Base-by-base conservation (phyloP, 2,329 filamentous ascomycete genomes). In the Dactylellina parvicollis region DNA sequence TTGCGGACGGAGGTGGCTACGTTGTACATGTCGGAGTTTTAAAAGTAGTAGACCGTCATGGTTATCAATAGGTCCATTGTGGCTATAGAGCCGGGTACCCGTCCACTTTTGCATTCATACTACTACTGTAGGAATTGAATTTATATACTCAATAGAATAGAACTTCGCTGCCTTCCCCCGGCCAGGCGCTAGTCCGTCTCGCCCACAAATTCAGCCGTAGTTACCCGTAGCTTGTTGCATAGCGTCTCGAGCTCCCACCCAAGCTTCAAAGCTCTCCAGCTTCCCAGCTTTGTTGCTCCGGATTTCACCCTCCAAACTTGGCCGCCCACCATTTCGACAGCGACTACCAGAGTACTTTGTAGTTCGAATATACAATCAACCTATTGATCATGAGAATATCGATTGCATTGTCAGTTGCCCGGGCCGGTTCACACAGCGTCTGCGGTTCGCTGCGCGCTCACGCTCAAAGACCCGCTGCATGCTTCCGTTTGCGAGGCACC, bases 1-100 rank as follows among this genome's bases (percentile, higher is more conserved):
- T 67, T 3, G 42, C 54, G 44, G 55, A 66, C n/a, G 74, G 69
- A 12, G 54, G 86, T 20, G 93, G 93, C 4, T 96, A 96, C 81
- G 88, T 91, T 28, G 86, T 97, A 5, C 92, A 98, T 82, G 77
- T 96, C 18, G 90, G 92, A 10, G 80, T 93, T 20, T 81, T 93
- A 74, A n/a, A 84, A 82, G 50, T 59, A 52, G 44, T 22, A 32
- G 30, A 49, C 16, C 26, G n/a, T n/a, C n/a, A n/a, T n/a, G n/a
- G n/a, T n/a, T n/a, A n/a, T n/a, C n/a, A n/a, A n/a, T n/a, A n/a
- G n/a, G n/a, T n/a, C n/a, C n/a, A n/a, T n/a, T n/a, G n/a, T n/a
- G n/a, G n/a, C n/a, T n/a, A n/a, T n/a, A n/a, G n/a, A n/a, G n/a
- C n/a, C n/a, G n/a, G n/a, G n/a, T n/a, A n/a, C n/a, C n/a, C n/a